Conservation (phyloP, 805 yeast genomes). For the Candida quercuum region DNA sequence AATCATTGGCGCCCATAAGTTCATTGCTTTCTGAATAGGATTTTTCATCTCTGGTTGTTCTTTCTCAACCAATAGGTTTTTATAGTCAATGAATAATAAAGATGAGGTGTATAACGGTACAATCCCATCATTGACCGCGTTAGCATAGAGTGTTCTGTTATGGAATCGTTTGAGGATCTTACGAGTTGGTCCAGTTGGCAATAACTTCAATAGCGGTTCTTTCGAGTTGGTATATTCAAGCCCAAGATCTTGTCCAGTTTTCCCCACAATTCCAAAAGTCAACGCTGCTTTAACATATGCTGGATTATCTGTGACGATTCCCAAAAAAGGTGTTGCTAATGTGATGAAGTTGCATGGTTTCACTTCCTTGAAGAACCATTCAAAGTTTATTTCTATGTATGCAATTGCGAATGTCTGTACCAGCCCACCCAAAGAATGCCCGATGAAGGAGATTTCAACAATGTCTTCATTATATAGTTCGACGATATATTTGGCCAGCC, state of each 20-base stretch:
- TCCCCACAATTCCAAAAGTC: slow-evolving; percentile 72
- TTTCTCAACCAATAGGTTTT: slow-evolving; percentile 13
- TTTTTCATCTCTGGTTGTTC: slow-evolving; percentile 8
- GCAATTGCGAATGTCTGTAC: slow-evolving; percentile 76
- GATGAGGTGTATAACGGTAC: slow-evolving; percentile 76
- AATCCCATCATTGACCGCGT: slow-evolving; percentile 73
- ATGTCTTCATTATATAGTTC: slow-evolving; percentile 39
- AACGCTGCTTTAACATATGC: slow-evolving; percentile 64
- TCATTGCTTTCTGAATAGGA: slow-evolving; percentile 42
- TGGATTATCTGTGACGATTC: slow-evolving; percentile 76
- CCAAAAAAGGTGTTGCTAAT: slow-evolving; percentile 70
- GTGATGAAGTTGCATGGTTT: slow-evolving; percentile 66
- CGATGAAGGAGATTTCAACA: slow-evolving; percentile 60
- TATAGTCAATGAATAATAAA: slow-evolving; percentile 56
- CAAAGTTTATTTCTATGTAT: slow-evolving; percentile 60
- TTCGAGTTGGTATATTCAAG: slow-evolving; percentile 39
- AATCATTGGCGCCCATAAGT: slow-evolving; percentile 34
- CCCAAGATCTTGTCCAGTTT: slow-evolving; percentile 76
- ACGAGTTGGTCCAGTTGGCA: slow-evolving; percentile 69
- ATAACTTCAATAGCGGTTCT: slow-evolving; percentile 49
- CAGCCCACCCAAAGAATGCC: slow-evolving; percentile 77
- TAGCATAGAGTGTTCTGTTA: slow-evolving; percentile 70
- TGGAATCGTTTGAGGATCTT: slow-evolving; percentile 48
- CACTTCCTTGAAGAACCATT: slow-evolving; percentile 57
- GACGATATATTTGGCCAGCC: slow-evolving; percentile 62